These are phyloP conservation scores for Nothophaeocryptopus gaeumannii DNA, from an alignment of 2,329 filamentous ascomycete genomes.

Conservation along the genomic window DNA sequence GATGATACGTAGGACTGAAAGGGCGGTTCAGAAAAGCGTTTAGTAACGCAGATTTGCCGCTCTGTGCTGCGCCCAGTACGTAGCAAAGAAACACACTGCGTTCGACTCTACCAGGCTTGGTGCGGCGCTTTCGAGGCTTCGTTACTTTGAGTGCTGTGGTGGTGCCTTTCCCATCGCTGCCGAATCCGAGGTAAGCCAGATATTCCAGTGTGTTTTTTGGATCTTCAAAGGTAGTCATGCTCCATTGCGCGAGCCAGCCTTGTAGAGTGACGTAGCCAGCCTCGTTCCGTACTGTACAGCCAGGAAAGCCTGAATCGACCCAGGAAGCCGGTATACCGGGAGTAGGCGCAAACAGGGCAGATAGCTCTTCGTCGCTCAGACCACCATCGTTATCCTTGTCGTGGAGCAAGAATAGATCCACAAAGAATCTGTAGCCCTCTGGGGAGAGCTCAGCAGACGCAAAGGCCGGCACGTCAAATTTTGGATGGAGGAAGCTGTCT, in stretches of 20 bases:
- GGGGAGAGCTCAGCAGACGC: constrained; percentile 92
- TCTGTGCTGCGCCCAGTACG: constrained; percentile 77
- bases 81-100: constrained; percentile 94
- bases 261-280: constrained; percentile 93
- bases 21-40: constrained; percentile 88
- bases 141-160: constrained; percentile 90
- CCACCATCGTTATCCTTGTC: constrained; percentile 98
- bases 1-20: constrained; percentile 79
- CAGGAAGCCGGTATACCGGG: constrained; percentile 84
- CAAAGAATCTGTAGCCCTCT: constrained; percentile 93
- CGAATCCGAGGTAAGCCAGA: constrained; percentile 92
- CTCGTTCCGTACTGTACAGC: constrained; percentile 91
- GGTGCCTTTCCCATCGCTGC: constrained; percentile 68
- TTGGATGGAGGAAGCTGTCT: constrained; percentile 86
- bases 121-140: constrained; percentile 81
- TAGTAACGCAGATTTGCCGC: constrained; percentile 87
- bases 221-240: constrained; percentile 97
- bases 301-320: constrained; percentile 85
- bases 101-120: constrained; percentile 79
- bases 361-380: constrained; percentile 78
- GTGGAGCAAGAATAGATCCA: constrained; percentile 90
- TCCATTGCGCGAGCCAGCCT: constrained; percentile 98
- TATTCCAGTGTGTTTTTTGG: constrained; percentile 95
- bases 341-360: constrained; percentile 85
- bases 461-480: constrained; percentile 88